Evolutionary conservation across 2,329 filamentous ascomycete genomes (phyloP), one percentile per base, ranked within the genome.

Genomic region (Camillea tinctor): DNA sequence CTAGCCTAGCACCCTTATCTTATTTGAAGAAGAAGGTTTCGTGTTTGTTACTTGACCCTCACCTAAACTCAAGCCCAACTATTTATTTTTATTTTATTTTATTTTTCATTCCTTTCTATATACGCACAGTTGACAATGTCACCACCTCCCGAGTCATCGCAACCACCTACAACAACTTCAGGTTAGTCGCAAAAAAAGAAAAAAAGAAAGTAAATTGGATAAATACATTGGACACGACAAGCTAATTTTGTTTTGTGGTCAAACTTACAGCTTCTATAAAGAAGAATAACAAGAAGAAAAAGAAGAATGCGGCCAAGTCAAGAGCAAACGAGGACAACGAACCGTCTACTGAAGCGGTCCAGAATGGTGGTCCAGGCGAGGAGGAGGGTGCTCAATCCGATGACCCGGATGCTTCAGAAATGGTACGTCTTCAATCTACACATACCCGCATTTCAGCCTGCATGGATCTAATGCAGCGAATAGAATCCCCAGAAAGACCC

Each of bases 201-300:
- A n/a, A n/a, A n/a, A n/a, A n/a, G n/a, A n/a, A n/a, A n/a, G n/a
- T n/a, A n/a, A n/a, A n/a, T n/a, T n/a, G n/a, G n/a, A n/a, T n/a
- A n/a, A n/a, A n/a, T n/a, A 61, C 62, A 62, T 51, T 59, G 48
- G 58, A 60, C 51, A 50, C 54, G 26, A 36, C 49, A 48, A 62
- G 62, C 69, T 72, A 52, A 72, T 63, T 54, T 54, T 53, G 9
- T n/a, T n/a, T n/a, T n/a, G n/a, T n/a, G n/a, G n/a, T n/a, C n/a
- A n/a, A n/a, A n/a, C 17, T 58, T 66, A 60, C 70, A 78, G 77
- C 75, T 67, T 69, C 78, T 54, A 84, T 81, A 74, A 86, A 84
- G 76, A 86, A 83, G 76, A 82, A 80, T 71, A 82, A 80, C 69
- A 85, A 82, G 68, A 86, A 85, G 75, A 86, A 85, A 75, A 86